Evolutionary conservation across 768 basidiomycete genomes (phyloP), one percentile per base, ranked within the genome.

Genomic region (Agrocybe chaxingu): DNA sequence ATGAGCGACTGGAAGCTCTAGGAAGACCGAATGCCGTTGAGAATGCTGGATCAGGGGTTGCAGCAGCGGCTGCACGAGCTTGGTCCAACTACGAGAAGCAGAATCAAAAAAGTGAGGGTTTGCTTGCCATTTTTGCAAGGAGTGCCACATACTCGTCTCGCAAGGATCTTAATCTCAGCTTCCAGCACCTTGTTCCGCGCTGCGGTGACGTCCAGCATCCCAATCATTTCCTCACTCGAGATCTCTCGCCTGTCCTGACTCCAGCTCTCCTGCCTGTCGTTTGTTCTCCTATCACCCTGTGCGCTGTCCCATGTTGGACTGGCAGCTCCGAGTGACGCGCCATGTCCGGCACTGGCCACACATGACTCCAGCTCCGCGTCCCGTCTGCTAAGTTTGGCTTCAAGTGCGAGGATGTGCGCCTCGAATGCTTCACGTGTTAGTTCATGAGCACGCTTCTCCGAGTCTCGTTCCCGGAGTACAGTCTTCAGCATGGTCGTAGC

Each of bases 371-470:
- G 66, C 55, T 83, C 79, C 0, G 74, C 74, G 40, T 85, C 83
- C n/a, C 81, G 70, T 4, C 76, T 73, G 0, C 81, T 78, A 4
- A 86, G 61, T 60, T 76, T 75, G 0, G 82, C 81, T 50, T 78
- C 72, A 2, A 86, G 68, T 12, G 66, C 63, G 4, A 70, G 61
- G 18, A 80, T 70, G 42, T 73, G 70, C 0, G 64, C 57, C 42
- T 77, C 75, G 0, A 73, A 69, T 2, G 69, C 64, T 12, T 71
- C 63, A 7, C 65, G 66, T 0, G 70, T 75, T n/a, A 64, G 63
- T 8, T 54, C 56, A 55, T 80, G 79, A 0, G 72, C 72, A 37
- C 57, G 56, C 2, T 73, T 71, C 57, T 82, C 81, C 0, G 65
- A 48, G 24, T 75, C 74, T 31, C 77, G 70, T 54, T 79, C 71